Conservation (phyloP, 768 basidiomycete species). For the Russula emetica region DNA sequence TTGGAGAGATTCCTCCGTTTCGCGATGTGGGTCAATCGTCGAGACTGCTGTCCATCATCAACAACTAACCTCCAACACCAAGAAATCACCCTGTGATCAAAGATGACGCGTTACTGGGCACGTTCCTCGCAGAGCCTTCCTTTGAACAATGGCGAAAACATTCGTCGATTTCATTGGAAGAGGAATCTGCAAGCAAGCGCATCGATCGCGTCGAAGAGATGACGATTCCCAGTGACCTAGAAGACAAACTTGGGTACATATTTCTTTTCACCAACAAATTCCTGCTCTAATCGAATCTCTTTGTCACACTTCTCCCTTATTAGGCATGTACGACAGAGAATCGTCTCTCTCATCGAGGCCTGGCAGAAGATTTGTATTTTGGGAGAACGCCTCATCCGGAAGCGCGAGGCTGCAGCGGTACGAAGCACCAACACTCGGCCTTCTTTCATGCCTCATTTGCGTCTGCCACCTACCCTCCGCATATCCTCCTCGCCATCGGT, state of each 20-base stretch:
- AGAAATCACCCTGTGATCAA: conserved; percentile 91
- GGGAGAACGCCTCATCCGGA: conserved; percentile 81
- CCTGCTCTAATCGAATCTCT: neutral
- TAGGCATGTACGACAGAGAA: conserved; percentile 70
- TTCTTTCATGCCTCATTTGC: conserved; percentile 65
- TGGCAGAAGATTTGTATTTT: conserved; percentile 90
- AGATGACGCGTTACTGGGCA: conserved; percentile 76
- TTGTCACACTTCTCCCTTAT: neutral
- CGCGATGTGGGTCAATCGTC: conserved; percentile 52
- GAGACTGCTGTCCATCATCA: conserved; percentile 3
- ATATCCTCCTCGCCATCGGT: conserved; percentile 33
- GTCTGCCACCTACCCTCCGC: conserved; percentile 46
- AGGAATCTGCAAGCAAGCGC: conserved; percentile 78
- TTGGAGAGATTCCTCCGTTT: conserved; percentile 76
- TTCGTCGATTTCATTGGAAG: conserved; percentile 70
- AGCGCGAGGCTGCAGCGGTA: conserved; percentile 91
- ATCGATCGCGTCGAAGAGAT: conserved; percentile 84
- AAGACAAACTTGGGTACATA: conserved; percentile 75
- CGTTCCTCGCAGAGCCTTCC: conserved; percentile 77
- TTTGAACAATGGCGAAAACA: conserved; percentile 88
- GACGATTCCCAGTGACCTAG: conserved; percentile 87
- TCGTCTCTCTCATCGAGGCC: conserved; percentile 77
- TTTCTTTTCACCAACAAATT: neutral
- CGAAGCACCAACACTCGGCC: conserved; percentile 57
- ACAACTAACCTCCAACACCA: conserved; percentile 9